Conservation (phyloP, 306 rosid genomes). For the Vigna trinervia region DNA sequence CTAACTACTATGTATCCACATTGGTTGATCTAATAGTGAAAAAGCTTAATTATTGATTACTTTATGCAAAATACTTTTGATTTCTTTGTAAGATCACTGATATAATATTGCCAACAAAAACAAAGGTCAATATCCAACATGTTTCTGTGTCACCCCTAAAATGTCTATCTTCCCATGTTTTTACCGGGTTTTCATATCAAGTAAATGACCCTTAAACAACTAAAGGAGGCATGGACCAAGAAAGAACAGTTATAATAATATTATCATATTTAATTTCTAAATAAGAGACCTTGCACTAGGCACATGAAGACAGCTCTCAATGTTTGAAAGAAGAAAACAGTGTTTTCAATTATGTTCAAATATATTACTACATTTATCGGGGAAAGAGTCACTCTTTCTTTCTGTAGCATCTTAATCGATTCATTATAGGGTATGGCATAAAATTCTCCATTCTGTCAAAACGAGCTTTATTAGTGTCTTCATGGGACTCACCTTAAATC, state of each 20-base stretch:
- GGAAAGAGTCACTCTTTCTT: conserved; percentile 31
- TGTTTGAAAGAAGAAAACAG: conserved; percentile 37
- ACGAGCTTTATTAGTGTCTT: conserved; percentile 30
- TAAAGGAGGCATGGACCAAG: conserved; percentile 25
- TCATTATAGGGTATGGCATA: conserved; percentile 37
- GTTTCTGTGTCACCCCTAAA: conserved; percentile 31
- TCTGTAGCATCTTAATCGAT: conserved; percentile 35
- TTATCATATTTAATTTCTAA: conserved; percentile 20
- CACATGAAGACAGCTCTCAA: conserved; percentile 34
- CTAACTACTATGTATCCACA: conserved; percentile 1
- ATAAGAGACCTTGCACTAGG: conserved; percentile 40
- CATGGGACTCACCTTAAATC: conserved; percentile 27
- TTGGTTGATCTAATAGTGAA: conserved; percentile 10
- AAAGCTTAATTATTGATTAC: conserved; percentile 14
- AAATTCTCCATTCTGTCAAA: conserved; percentile 43
- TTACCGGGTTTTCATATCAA: background rate
- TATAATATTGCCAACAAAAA: conserved; percentile 32
- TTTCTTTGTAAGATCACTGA: conserved; percentile 13
- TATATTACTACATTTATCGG: conserved; percentile 15
- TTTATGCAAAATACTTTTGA: background rate
- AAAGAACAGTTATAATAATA: background rate
- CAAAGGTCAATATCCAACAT: conserved; percentile 37
- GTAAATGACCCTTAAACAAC: conserved; percentile 39
- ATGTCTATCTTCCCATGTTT: conserved; percentile 37
- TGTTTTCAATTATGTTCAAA: conserved; percentile 31